Conservation (phyloP, 495 filamentous ascomycete species). For the Neurospora sp. region DNA sequence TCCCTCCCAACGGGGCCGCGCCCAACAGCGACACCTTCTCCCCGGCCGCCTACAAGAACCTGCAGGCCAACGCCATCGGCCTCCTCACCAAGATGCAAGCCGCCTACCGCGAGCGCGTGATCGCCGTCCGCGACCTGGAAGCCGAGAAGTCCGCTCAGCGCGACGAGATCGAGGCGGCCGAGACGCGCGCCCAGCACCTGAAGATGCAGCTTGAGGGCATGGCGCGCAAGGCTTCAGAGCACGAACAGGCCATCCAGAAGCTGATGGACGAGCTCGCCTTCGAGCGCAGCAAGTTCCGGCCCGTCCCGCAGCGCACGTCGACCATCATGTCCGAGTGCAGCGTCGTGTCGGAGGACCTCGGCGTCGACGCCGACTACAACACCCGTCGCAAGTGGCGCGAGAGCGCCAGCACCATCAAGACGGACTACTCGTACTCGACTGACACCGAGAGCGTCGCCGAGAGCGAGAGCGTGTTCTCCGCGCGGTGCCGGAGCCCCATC, state of each 20-base stretch:
- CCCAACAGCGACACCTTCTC: slow-evolving; percentile 43
- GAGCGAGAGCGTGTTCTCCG: slow-evolving; percentile 54
- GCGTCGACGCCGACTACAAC: slow-evolving; percentile 37
- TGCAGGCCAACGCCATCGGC: slow-evolving; percentile 58
- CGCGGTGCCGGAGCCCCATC: slow-evolving; percentile 37
- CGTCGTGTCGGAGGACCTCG: slow-evolving; percentile 41
- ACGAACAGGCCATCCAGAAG: slow-evolving; percentile 53
- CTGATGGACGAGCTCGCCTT: slow-evolving; percentile 54
- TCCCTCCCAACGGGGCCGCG: slow-evolving; percentile 13
- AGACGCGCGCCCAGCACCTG: slow-evolving; percentile 53
- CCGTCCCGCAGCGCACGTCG: slow-evolving; percentile 18
- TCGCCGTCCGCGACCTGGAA: slow-evolving; percentile 47
- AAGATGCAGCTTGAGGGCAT: slow-evolving; percentile 70
- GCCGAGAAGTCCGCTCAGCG: slow-evolving; percentile 54
- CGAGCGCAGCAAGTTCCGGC: slow-evolving; percentile 34
- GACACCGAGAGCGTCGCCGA: slow-evolving; percentile 44
- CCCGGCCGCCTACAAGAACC: slow-evolving; percentile 58
- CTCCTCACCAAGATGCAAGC: slow-evolving; percentile 55
- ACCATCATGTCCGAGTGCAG: slow-evolving; percentile 13
- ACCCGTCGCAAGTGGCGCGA: slow-evolving; percentile 34
- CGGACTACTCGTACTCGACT: slow-evolving; percentile 44
- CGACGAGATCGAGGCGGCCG: slow-evolving; percentile 70
- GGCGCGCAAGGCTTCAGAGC: slow-evolving; percentile 54
- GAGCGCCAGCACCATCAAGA: slow-evolving; percentile 41
- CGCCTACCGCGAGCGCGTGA: slow-evolving; percentile 57